phyloP scores from a whole-genome alignment of 2,329 filamentous ascomycete species.

The Chalara sp. region DNA sequence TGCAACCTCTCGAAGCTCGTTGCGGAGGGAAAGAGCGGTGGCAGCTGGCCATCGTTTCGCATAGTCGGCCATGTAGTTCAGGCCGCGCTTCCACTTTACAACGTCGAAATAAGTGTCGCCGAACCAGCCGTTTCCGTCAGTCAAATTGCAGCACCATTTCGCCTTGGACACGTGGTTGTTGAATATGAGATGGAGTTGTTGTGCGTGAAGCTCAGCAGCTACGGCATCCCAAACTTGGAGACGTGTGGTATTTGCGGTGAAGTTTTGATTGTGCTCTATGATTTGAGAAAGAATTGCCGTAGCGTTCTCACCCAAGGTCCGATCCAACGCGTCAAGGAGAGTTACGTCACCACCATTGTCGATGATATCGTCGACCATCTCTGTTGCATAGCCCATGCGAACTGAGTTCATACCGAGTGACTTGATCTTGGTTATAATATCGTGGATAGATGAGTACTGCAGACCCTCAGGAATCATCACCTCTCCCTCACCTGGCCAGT shows the following conservation, averaged over 20 bases:
- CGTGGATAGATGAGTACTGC: constrained; percentile 50
- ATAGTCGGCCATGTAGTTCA: constrained; percentile 53
- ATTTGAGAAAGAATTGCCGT: constrained; percentile 43
- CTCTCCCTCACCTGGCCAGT: constrained; percentile 55
- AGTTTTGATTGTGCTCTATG: constrained; percentile 48
- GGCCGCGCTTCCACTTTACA: constrained; percentile 53
- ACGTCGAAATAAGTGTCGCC: constrained; percentile 53
- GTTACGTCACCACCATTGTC: constrained; percentile 41
- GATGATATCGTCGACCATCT: constrained; percentile 56
- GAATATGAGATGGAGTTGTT: constrained; percentile 50
- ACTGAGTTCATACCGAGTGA: constrained; percentile 55
- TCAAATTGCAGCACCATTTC: constrained; percentile 49
- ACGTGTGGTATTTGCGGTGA: constrained; percentile 46
- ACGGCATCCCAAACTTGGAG: constrained; percentile 55
- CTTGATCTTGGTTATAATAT: constrained; percentile 46
- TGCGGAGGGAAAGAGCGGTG: constrained; percentile 24
- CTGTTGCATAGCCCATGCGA: constrained; percentile 54
- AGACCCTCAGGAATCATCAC: constrained; percentile 60
- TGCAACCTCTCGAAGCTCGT: constrained; percentile 31
- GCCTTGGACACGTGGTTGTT: constrained; percentile 56
- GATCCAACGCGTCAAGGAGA: constrained; percentile 38
- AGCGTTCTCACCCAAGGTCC: constrained; percentile 37
- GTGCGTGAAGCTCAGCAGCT: constrained; percentile 47
- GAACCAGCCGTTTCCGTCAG: constrained; percentile 54
- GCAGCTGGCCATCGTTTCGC: constrained; percentile 12